Percentiles rank a stretch among this genome's conserved stretches.
Evolutionary conservation across 768 basidiomycete genomes (phyloP).

Genomic region (Tephrocybe sp.): DNA sequence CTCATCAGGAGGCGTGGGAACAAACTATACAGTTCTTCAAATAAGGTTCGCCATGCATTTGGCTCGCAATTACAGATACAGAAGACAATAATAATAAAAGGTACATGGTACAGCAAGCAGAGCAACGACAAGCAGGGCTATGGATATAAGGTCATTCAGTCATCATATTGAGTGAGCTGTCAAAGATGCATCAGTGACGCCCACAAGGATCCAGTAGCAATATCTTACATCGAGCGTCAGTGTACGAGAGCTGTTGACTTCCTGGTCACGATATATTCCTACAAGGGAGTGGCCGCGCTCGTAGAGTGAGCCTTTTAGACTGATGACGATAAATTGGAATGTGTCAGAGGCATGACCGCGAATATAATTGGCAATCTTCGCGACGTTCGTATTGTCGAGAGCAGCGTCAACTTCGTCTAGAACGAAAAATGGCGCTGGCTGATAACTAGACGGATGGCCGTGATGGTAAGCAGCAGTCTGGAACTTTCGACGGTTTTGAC

Average conservation of each 20-base stretch:
- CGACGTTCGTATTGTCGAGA: slow-evolving; percentile 97
- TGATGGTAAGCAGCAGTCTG: not conserved
- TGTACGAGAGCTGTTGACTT: slow-evolving; percentile 88
- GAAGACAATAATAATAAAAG: not conserved
- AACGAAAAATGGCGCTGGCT: slow-evolving; percentile 97
- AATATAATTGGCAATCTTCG: slow-evolving; percentile 93
- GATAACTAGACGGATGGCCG: slow-evolving; percentile 58
- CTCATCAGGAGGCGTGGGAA: too few species aligned
- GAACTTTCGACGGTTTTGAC: slow-evolving; percentile 11
- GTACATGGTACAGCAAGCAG: not conserved
- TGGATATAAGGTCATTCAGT: slow-evolving; percentile 8
- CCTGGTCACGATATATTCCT: slow-evolving; percentile 93
- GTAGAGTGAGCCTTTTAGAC: slow-evolving; percentile 90
- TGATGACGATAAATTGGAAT: slow-evolving; percentile 98
- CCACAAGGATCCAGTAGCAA: not conserved
- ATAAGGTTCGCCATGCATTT: too few species aligned
- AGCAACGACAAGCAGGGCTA: not conserved
- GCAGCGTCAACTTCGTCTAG: slow-evolving; percentile 99
- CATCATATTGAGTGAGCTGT: slow-evolving; percentile 23
- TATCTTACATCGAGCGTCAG: slow-evolving; percentile 83
- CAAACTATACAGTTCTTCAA: too few species aligned
- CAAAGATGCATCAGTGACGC: not conserved
- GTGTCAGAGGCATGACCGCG: slow-evolving; percentile 75
- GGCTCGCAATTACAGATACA: too few species aligned
- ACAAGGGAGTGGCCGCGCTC: slow-evolving; percentile 89